Evolutionary conservation across 2,329 filamentous ascomycete genomes (phyloP), one percentile per base, ranked within the genome.

Genomic region (Graphilbum sp.): DNA sequence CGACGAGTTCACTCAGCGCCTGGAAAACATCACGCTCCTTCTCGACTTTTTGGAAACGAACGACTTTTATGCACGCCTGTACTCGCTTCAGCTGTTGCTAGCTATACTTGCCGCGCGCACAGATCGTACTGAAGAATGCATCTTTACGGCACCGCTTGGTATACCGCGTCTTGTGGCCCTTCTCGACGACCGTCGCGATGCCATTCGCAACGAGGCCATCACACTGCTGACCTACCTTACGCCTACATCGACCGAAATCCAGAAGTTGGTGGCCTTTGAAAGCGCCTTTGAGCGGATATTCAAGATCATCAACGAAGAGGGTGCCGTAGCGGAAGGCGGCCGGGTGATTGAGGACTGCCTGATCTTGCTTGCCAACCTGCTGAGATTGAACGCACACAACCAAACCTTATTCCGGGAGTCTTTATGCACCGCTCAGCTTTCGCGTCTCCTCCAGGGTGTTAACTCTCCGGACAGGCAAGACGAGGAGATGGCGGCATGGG

Each of bases 1-100:
- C 38, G 90, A 98, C 59, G 88, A 96, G 58, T 98, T 98, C 55
- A 95, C 90, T 25, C 87, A 94, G 66, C 78, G 84, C 45, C 87
- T 95, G 72, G 88, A 96, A 60, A 96, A 98, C 56, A 88, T 95
- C 44, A 88, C 84, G 2, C 66, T 90, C 15, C 71, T 98, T 19
- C 72, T 98, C 43, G 81, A 90, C 53, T 81, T 98, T 40, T 69
- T 98, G 46, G 88, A 95, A 47, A 75, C 79, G 13, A 68, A 67
- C 47, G 87, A 95, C 50, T 93, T 94, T 52, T 94, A 92, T 58
- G 82, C 85, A 18, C 79, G 88, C 19, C 70, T 96, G 1, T 96
- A 96, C 59, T 82, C 84, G 5, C 63, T 98, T 21, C 86, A 96
- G 58, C 69, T 98, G 31, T 75, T 98, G 30, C 77, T 80, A 19